Evolutionary conservation across 169 alveolate species (phyloP).

Genomic region (Cryptosporidium muris): DNA sequence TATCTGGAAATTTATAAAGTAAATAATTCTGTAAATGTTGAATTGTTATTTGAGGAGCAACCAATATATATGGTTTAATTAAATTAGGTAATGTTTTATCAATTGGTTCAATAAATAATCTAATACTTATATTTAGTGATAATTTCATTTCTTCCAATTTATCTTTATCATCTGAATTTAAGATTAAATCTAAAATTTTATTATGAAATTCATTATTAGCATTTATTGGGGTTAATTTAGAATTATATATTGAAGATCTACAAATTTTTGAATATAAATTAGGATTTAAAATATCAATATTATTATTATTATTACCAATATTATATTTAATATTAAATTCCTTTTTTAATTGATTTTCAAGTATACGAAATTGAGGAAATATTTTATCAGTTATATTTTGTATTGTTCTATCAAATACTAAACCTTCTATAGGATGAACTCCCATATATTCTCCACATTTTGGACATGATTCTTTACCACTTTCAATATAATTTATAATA

Average conservation of each 20-base stretch:
- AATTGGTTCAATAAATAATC: slow-evolving; percentile 10
- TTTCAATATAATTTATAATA: slow-evolving; percentile 68
- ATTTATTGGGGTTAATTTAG: slow-evolving; percentile 4
- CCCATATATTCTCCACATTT: slow-evolving; percentile 70
- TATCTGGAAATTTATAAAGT: slow-evolving; percentile 40
- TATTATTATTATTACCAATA: not conserved
- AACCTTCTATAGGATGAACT: slow-evolving; percentile 34
- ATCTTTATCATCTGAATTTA: not conserved
- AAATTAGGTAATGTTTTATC: not conserved
- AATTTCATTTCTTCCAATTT: not conserved
- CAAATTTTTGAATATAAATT: not conserved
- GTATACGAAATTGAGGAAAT: slow-evolving; percentile 74
- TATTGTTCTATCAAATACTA: slow-evolving; percentile 74
- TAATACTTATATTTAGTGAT: slow-evolving; percentile 6
- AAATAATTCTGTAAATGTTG: slow-evolving; percentile 38
- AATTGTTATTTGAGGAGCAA: slow-evolving; percentile 61
- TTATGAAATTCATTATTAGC: slow-evolving; percentile 7
- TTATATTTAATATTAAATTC: slow-evolving; percentile 37
- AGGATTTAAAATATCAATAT: not conserved
- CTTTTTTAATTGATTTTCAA: slow-evolving; percentile 49
- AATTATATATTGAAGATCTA: not conserved
- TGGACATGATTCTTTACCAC: slow-evolving; percentile 75
- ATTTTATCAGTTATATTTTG: slow-evolving; percentile 77
- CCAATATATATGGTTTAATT: slow-evolving; percentile 43
- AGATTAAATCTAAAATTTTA: slow-evolving; percentile 8